Conservation (phyloP, 345 rosid genomes). For the Melaleuca quinquenervia region DNA sequence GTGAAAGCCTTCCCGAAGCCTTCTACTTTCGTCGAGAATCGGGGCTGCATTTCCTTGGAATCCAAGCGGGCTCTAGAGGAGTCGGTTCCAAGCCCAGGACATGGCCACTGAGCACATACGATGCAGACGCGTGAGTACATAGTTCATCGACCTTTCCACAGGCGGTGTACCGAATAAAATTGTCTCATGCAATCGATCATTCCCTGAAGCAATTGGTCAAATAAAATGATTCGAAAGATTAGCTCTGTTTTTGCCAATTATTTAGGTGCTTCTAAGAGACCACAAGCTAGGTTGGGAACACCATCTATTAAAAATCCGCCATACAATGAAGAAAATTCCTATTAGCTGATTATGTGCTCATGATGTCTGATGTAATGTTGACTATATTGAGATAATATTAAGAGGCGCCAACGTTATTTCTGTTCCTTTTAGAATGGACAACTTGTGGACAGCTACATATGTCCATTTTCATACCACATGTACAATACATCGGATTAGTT, state of each 20-base stretch:
- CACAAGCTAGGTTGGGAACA: neutral
- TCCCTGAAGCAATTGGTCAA: neutral
- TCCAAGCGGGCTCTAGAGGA: neutral
- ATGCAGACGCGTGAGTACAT: neutral
- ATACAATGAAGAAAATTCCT: neutral
- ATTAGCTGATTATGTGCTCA: neutral
- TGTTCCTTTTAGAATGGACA: neutral
- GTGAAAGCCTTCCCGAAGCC: neutral
- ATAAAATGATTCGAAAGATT: neutral
- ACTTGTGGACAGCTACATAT: neutral
- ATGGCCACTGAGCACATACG: neutral
- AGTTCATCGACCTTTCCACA: neutral
- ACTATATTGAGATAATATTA: neutral
- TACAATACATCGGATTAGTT: neutral
- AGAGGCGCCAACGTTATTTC: neutral
- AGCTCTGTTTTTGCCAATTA: neutral
- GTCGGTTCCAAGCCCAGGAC: neutral
- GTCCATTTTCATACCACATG: neutral
- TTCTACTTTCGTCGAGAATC: neutral
- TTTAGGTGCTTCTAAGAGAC: neutral
- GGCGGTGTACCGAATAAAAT: neutral
- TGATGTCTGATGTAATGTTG: neutral
- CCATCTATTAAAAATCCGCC: neutral
- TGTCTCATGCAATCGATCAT: neutral
- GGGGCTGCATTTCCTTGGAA: neutral